These are phyloP conservation scores for Wickerhamiella occidentalis DNA, from an alignment of 805 yeast genomes.

Conservation along the genomic window DNA sequence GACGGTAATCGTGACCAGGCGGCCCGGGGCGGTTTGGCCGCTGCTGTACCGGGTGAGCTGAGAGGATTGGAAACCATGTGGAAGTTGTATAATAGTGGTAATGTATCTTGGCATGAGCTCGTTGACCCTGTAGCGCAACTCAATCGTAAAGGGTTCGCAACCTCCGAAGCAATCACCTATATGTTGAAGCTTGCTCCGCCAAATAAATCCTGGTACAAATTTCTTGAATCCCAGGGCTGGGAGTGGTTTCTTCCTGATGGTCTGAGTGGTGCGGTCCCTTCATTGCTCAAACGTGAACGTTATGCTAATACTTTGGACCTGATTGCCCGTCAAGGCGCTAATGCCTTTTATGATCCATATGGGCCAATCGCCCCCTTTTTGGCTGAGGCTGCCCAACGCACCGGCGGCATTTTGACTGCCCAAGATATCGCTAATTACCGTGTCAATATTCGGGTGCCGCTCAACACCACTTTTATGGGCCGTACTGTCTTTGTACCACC, in stretches of 20 bases:
- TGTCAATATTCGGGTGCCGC: conserved; percentile 36
- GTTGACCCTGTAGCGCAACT: conserved; percentile 62
- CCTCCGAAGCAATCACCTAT: conserved; percentile 34
- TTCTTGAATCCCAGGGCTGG: conserved; percentile 24
- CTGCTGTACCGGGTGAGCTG: conserved; percentile 84
- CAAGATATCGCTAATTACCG: conserved; percentile 58
- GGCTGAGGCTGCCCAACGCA: conserved; percentile 36
- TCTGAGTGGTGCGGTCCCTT: not conserved
- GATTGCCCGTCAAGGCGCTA: conserved; percentile 67
- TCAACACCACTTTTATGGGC: conserved; percentile 33
- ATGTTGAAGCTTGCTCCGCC: conserved; percentile 27
- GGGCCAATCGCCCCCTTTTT: conserved; percentile 60
- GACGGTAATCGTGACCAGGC: conserved; percentile 28
- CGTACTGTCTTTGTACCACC: conserved; percentile 43
- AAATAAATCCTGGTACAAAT: not conserved
- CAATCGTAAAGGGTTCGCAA: conserved; percentile 53
- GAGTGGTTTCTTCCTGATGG: conserved; percentile 21
- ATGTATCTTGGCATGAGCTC: conserved; percentile 56
- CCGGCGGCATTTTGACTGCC: conserved; percentile 55
- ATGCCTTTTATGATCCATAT: conserved; percentile 70
- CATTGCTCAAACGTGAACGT: conserved; percentile 34
- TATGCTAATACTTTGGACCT: conserved; percentile 55
- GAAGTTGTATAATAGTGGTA: conserved; percentile 55
- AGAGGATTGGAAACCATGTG: conserved; percentile 63
- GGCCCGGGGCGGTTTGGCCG: conserved; percentile 64